Evolutionary conservation across 805 yeast genomes (phyloP).

Genomic region (Teunomyces gatunensis): DNA sequence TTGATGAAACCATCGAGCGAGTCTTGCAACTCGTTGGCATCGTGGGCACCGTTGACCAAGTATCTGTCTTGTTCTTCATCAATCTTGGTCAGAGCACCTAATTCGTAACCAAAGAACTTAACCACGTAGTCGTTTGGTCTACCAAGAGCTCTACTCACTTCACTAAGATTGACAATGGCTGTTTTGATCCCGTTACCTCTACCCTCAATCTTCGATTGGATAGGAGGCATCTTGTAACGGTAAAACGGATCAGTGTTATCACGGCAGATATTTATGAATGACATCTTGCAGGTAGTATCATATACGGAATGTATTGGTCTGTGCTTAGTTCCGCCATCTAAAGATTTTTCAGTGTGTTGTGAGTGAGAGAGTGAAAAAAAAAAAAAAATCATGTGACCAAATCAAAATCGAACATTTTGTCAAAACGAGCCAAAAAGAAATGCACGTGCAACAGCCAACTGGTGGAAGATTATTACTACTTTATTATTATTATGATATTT

Average conservation of each 20-base stretch:
- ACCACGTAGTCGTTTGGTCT: slow-evolving; percentile 91
- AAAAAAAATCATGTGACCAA: background rate
- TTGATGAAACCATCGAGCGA: slow-evolving; percentile 89
- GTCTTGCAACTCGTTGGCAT: slow-evolving; percentile 86
- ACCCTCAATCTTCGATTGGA: slow-evolving; percentile 96
- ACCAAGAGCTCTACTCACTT: slow-evolving; percentile 90
- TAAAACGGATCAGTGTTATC: slow-evolving; percentile 97
- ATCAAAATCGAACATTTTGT: too few species aligned
- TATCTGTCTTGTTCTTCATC: slow-evolving; percentile 81
- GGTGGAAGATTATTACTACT: too few species aligned
- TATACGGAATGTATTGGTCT: background rate
- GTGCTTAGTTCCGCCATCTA: background rate
- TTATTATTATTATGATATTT: background rate
- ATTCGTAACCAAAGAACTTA: slow-evolving; percentile 93
- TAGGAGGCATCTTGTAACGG: slow-evolving; percentile 99
- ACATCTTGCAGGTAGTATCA: slow-evolving; percentile 47
- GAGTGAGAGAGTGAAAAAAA: background rate
- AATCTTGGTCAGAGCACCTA: slow-evolving; percentile 92
- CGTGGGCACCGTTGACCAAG: slow-evolving; percentile 93
- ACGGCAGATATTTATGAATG: slow-evolving; percentile 90
- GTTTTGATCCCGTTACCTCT: slow-evolving; percentile 99
- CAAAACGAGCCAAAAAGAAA: background rate
- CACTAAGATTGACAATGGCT: slow-evolving; percentile 82
- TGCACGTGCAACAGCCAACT: too few species aligned
- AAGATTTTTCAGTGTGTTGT: slow-evolving; percentile 1